These are phyloP conservation scores for Backusella tuberculispora DNA, from an alignment of 192 early-diverging fungal genomes.

Conservation along the genomic window DNA sequence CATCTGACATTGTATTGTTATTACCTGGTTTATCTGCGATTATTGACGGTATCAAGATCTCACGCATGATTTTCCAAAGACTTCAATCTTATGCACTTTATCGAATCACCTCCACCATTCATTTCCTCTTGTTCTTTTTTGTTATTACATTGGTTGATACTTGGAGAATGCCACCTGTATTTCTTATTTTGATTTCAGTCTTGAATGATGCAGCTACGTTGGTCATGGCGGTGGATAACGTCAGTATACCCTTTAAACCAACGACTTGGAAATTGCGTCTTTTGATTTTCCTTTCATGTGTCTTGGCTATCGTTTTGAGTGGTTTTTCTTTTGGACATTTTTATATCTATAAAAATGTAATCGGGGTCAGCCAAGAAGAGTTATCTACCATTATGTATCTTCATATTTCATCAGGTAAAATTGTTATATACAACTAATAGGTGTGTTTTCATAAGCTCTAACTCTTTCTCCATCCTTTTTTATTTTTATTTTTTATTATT, in stretches of 20 bases:
- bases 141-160: constrained; percentile 64
- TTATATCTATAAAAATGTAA: constrained; percentile 55
- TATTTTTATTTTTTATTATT: no score
- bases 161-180: constrained; percentile 63
- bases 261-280: constrained; percentile 76
- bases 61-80: constrained; percentile 74
- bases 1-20: constrained; percentile 74
- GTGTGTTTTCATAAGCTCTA: background rate
- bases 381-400: constrained; percentile 77
- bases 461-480: background rate
- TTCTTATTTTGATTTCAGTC: constrained; percentile 71
- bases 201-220: constrained; percentile 72
- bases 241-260: constrained; percentile 60
- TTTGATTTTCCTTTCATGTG: constrained; percentile 63
- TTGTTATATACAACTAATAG: background rate
- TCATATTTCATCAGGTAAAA: constrained; percentile 64
- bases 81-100: constrained; percentile 72
- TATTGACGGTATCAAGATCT: constrained; percentile 71
- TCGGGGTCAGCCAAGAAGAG: background rate
- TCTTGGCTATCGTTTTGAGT: constrained; percentile 63
- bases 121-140: constrained; percentile 82
- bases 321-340: constrained; percentile 68
- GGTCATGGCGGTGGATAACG: constrained; percentile 80
- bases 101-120: constrained; percentile 77
- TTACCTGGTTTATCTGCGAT: constrained; percentile 72